Evolutionary conservation across 2,329 filamentous ascomycete genomes (phyloP), one percentile per base, ranked within the genome.

Genomic region (Colletotrichum lini): DNA sequence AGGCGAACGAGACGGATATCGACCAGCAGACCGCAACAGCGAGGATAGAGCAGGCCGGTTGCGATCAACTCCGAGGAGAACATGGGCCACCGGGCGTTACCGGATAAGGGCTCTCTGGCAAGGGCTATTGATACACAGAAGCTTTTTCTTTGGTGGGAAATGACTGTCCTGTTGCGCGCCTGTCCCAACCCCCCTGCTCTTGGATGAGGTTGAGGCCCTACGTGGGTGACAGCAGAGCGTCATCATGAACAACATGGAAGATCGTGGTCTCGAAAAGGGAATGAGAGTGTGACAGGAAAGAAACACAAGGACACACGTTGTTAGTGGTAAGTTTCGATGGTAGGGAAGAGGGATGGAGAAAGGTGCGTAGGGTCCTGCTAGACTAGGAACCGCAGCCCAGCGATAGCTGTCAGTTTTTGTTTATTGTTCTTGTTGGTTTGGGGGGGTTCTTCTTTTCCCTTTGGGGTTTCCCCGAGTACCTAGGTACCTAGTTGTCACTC

Each of bases 101-200:
- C 61, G 70, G 74, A 77, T 75, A 73, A 74, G 73, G 73, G 66
- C 49, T 72, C 49, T 72, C 62, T 52, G 64, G 72, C 73, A 75
- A 73, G 73, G 73, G 67, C 53, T 67, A 64, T 52, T 8, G 73
- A 77, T 74, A 77, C 74, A 75, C 73, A 76, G 40, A n/a, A 50
- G 23, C n/a, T 23, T 35, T 21, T 45, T 15, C 47, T 38, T 21
- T 26, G n/a, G 16, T 38, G 15, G 45, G 30, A 40, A 42, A 47
- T 26, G 45, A 18, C 18, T 23, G 58, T 18, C 30, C 4, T 53
- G 21, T 30, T 30, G 49, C 10, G 30, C 35, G 18, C 18, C 44
- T 26, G 44, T 30, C 9, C 9, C 35, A 35, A 35, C 7, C n/a
- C 23, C n/a, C 12, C 8, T 57, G 8, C 8, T 13, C 30, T 12